Conservation (phyloP, 352 stramenopile genomes). For the Elongisporangium senticosum region DNA sequence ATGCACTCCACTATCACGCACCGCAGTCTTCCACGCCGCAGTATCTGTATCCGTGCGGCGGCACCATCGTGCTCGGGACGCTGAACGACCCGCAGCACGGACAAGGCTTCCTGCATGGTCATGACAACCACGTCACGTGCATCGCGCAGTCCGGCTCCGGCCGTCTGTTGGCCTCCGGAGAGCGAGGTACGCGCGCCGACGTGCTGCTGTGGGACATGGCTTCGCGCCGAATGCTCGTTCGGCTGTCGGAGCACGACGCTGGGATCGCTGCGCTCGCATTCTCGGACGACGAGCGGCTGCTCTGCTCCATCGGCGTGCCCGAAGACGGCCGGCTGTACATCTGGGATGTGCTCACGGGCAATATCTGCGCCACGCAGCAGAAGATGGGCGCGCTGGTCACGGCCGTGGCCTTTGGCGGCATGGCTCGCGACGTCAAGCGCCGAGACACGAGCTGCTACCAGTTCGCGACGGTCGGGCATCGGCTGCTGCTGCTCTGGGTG, state of each 20-base stretch:
- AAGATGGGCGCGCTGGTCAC: slow-evolving; percentile 58
- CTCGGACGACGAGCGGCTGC: slow-evolving; percentile 87
- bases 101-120: slow-evolving; percentile 82
- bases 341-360: slow-evolving; percentile 87
- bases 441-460: slow-evolving; percentile 85
- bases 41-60: slow-evolving; percentile 86
- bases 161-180: slow-evolving; percentile 78
- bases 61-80: slow-evolving; percentile 73
- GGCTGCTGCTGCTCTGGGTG: slow-evolving; percentile 78
- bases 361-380: slow-evolving; percentile 82
- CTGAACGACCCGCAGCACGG: slow-evolving; percentile 66
- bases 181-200: slow-evolving; percentile 75
- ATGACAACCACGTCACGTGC: slow-evolving; percentile 76
- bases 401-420: slow-evolving; percentile 74
- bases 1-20: slow-evolving; percentile 79
- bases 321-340: slow-evolving; percentile 86
- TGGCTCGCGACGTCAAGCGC: slow-evolving; percentile 88
- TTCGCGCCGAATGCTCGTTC: slow-evolving; percentile 58
- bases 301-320: slow-evolving; percentile 70
- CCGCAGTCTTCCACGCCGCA: slow-evolving; percentile 32
- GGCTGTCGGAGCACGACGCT: slow-evolving; percentile 88
- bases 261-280: slow-evolving; percentile 86
- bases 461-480: slow-evolving; percentile 79
- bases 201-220: slow-evolving; percentile 89
- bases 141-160: slow-evolving; percentile 77